A percentile compares a stretch with the other conserved stretches of the same genome.
These are phyloP conservation scores for Mesembryanthemum crystallinum DNA, from an alignment of 148 eudicot species.

Conservation along the genomic window DNA sequence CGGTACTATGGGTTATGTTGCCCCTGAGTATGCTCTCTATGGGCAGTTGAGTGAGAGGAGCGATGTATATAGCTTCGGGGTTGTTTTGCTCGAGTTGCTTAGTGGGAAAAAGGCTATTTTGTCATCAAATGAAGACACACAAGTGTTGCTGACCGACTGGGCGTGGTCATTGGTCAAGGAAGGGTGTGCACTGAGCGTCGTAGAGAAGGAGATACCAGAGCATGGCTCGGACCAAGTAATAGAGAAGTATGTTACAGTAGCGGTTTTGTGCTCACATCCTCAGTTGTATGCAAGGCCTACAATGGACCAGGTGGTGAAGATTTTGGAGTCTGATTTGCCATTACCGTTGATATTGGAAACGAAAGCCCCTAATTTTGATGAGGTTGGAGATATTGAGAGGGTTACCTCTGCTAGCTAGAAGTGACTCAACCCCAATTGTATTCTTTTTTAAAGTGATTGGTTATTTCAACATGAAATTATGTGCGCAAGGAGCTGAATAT, in stretches of 20 bases:
- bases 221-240: conserved; percentile 52
- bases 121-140: conserved; percentile 38
- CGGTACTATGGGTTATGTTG: conserved; percentile 89
- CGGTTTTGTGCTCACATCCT: conserved; percentile 81
- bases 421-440: too few species aligned
- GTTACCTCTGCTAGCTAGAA: too few species aligned
- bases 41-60: conserved; percentile 76
- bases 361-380: conserved; percentile 53
- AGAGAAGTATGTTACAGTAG: conserved; percentile 75
- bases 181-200: conserved; percentile 60
- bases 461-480: too few species aligned
- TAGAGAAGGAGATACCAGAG: conserved; percentile 56
- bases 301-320: conserved; percentile 85
- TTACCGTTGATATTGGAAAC: too few species aligned
- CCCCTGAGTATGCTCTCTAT: conserved; percentile 81
- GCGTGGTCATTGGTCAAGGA: conserved; percentile 71
- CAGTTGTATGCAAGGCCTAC: conserved; percentile 80
- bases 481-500: too few species aligned
- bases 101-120: conserved; percentile 73
- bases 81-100: conserved; percentile 73
- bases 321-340: conserved; percentile 58
- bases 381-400: conserved; percentile 51
- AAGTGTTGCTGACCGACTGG: conserved; percentile 69
- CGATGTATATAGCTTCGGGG: conserved; percentile 91
- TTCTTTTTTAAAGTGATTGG: too few species aligned